phyloP scores from a whole-genome alignment of 306 rosid genomes.

The Trifolium dubium region DNA sequence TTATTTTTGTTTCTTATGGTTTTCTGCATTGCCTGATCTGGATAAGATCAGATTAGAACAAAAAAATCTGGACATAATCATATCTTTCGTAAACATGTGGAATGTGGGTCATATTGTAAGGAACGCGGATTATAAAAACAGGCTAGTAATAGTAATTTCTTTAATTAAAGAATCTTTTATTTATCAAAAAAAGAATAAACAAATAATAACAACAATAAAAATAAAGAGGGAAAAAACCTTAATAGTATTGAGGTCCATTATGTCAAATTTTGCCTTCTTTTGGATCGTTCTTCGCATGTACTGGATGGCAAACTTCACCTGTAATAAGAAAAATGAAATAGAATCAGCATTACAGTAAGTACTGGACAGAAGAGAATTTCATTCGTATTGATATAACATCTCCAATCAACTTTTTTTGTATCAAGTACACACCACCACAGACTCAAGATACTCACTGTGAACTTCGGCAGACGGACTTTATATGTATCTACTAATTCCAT shows the following conservation, averaged over 20 bases:
- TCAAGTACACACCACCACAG: conserved; percentile 10
- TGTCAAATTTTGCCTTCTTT: conserved; percentile 98
- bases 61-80: conserved; percentile 1
- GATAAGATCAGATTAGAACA: background rate
- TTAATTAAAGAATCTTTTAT: conserved; percentile 47
- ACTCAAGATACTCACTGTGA: conserved; percentile 75
- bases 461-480: conserved; percentile 90
- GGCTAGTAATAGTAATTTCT: conserved; percentile 21
- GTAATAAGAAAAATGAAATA: conserved; percentile 37
- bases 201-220: conserved; percentile 14
- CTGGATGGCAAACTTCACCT: conserved; percentile 99
- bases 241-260: conserved; percentile 74
- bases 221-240: conserved; percentile 56
- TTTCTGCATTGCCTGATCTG: conserved; percentile 12
- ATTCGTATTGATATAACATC: conserved; percentile 20
- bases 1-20: background rate
- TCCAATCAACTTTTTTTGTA: conserved; percentile 18
- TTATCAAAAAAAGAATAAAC: background rate
- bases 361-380: conserved; percentile 14
- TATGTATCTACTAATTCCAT: conserved; percentile 98
- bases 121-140: conserved; percentile 7
- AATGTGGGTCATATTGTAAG: conserved; percentile 3
- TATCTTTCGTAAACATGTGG: conserved; percentile 2
- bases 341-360: conserved; percentile 17
- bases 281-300: conserved; percentile 91